A percentile compares a stretch with the other conserved stretches of the same genome.
Evolutionary conservation across 768 basidiomycete species (phyloP).

Genomic region (Russula emetica): DNA sequence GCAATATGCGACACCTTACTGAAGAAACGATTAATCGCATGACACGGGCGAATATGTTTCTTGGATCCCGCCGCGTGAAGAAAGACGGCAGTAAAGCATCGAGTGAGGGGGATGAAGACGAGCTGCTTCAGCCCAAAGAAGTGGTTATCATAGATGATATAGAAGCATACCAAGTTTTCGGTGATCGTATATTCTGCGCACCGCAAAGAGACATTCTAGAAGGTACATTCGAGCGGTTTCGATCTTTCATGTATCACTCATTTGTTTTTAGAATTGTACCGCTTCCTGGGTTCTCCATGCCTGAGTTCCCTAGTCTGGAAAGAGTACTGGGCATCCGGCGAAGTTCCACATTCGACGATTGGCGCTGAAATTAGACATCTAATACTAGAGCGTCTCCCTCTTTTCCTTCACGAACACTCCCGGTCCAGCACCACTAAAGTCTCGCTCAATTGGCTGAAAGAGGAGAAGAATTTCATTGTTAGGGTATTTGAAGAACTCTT

Average conservation of each 20-base stretch:
- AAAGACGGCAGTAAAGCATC: slow-evolving; percentile 32
- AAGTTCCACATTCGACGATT: slow-evolving; percentile 46
- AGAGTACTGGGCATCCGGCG: slow-evolving; percentile 59
- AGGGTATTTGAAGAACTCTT: slow-evolving; percentile 60
- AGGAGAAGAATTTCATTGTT: slow-evolving; percentile 62
- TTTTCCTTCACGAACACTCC: slow-evolving; percentile 89
- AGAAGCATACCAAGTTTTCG: slow-evolving; percentile 73
- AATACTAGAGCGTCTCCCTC: slow-evolving; percentile 76
- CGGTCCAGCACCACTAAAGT: slow-evolving; percentile 59
- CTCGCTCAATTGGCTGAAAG: slow-evolving; percentile 61
- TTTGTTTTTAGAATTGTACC: slow-evolving; percentile 59
- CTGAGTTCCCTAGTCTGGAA: slow-evolving; percentile 79
- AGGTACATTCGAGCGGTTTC: slow-evolving; percentile 39
- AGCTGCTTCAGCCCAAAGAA: slow-evolving; percentile 62
- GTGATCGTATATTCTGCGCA: slow-evolving; percentile 66
- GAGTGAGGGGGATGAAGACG: slow-evolving; percentile 61
- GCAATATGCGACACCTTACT: slow-evolving; percentile 55
- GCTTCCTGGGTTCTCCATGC: slow-evolving; percentile 64
- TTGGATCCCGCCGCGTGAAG: slow-evolving; percentile 64
- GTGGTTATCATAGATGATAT: slow-evolving; percentile 86
- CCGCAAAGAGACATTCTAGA: slow-evolving; percentile 91
- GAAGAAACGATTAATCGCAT: slow-evolving; percentile 54
- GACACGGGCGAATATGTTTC: slow-evolving; percentile 65
- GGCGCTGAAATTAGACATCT: slow-evolving; percentile 53
- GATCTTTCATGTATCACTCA: neutral